Base-by-base conservation (phyloP, 257 asterid species). In the Verbena officinalis region DNA sequence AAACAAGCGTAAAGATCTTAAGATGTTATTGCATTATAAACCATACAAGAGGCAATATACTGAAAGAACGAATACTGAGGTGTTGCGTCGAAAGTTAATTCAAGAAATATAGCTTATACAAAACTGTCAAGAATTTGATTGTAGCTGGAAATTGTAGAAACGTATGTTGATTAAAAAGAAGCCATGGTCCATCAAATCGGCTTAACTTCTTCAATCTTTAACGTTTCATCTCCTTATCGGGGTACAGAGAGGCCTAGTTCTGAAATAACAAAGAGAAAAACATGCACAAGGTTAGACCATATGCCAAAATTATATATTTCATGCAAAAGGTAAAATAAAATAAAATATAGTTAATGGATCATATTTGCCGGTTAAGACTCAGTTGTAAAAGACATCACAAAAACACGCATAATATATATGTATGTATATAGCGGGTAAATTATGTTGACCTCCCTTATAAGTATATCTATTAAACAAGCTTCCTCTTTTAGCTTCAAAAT, bases 201-300 rank as follows among this genome's bases (percentile, higher is more conserved):
- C 34, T 13, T 15, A 49, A 11, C 52, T 71, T 78, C 74, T 62
- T 75, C 83, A 55, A 71, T 33, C 86, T 71, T 65, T 55, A 44
- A 51, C 64, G 59, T 68, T 24, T 24, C 46, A 62, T 66, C 78
- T 56, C 74, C n/a, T 81, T 78, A 89, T 83, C 95, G 97, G 40
- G 95, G 97, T 75, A 81, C 91, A 17, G 77, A 31, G 69, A 83
- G 91, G 73, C 97, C 94, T 34, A 90, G 38, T 74, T 87, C 97
- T 90, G 95, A 62, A 71, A 75, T 6, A 67, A 51, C 16, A 70
- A 65, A 45, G 64, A 45, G 64, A 42, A 56, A 57, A 36, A 0
- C 9, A 17, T 14, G 24, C 23, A 34, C 70, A 59, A 76, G 78
- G 24, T 5, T 9, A 30, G 10, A 33, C 60, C 15, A 39, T 9